Percentiles rank a stretch among this genome's conserved stretches.
Conservation (phyloP, 2,329 filamentous ascomycete genomes). For the Plectosphaerella cucumerina region DNA sequence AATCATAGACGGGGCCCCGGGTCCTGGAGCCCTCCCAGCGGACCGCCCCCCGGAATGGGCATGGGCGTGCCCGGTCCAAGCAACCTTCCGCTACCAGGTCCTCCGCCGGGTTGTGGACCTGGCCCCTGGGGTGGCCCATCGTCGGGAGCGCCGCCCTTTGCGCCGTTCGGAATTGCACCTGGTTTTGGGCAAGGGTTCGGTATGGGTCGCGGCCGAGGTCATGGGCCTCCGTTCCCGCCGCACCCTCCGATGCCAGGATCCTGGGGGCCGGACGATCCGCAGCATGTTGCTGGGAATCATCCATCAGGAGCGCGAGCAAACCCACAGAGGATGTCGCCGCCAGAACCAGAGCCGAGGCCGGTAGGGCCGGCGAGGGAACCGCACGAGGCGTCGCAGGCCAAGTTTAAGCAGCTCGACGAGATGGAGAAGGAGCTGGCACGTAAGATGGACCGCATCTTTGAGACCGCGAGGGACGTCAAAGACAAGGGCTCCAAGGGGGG, state of each 20-base stretch:
- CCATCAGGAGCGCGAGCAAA: neutral
- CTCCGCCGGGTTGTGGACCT: neutral
- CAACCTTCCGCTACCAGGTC: neutral
- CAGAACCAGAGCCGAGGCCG: neutral
- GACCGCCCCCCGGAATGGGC: neutral
- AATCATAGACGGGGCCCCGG: neutral
- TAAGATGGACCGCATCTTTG: neutral
- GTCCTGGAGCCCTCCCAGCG: slow-evolving; percentile 4
- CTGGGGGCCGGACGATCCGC: neutral
- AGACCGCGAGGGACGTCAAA: slow-evolving; percentile 8
- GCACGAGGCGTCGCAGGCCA: slow-evolving; percentile 3
- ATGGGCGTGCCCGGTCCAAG: neutral
- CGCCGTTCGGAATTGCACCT: slow-evolving; percentile 2
- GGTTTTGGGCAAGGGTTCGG: slow-evolving; percentile 7
- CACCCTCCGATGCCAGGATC: slow-evolving; percentile 1
- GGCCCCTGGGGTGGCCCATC: neutral
- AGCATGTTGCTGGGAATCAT: neutral
- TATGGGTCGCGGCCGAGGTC: neutral
- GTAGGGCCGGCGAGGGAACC: neutral
- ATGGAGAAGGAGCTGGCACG: slow-evolving; percentile 6
- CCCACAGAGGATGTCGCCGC: no score
- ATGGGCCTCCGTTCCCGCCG: neutral
- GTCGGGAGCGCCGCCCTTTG: neutral
- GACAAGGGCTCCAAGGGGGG: slow-evolving; percentile 1
- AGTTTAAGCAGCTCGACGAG: slow-evolving; percentile 9